phyloP scores from a whole-genome alignment of 805 yeast species.

The Kodamaea laetipori region DNA sequence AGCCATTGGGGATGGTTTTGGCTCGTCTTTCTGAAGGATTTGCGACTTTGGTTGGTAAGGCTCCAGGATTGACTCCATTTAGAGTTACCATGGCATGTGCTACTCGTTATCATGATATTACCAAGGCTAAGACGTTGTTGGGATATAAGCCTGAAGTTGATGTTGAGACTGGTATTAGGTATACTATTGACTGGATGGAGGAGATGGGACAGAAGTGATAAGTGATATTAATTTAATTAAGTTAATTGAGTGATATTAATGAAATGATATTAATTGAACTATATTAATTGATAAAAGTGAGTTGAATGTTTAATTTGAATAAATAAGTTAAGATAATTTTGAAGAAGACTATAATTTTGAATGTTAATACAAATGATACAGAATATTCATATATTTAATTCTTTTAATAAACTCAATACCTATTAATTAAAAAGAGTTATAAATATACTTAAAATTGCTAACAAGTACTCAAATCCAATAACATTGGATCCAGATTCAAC shows the following conservation, averaged over 20 bases:
- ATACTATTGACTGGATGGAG: conserved; percentile 86
- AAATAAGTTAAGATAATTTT: no score
- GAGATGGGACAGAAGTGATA: conserved; percentile 42
- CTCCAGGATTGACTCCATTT: conserved; percentile 94
- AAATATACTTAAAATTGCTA: no score
- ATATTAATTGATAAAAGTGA: no score
- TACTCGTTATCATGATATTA: conserved; percentile 85
- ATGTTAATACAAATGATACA: no score
- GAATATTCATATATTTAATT: no score
- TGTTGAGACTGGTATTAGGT: conserved; percentile 75
- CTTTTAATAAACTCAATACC: no score
- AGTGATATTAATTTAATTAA: not conserved
- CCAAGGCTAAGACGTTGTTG: conserved; percentile 76
- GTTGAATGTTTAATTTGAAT: no score
- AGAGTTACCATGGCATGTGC: conserved; percentile 93
- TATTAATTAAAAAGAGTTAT: no score
- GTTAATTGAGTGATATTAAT: not conserved
- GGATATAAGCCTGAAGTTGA: conserved; percentile 82
- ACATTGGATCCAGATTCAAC: conserved; percentile 1
- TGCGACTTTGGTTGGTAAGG: conserved; percentile 71
- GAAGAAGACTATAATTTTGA: no score
- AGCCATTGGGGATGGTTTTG: conserved; percentile 74
- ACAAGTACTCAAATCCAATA: no score
- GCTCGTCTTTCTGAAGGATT: conserved; percentile 82
- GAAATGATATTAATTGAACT: not conserved